Base-by-base conservation (phyloP, 2,329 filamentous ascomycete genomes). In the Cordyceps tenuipes region DNA sequence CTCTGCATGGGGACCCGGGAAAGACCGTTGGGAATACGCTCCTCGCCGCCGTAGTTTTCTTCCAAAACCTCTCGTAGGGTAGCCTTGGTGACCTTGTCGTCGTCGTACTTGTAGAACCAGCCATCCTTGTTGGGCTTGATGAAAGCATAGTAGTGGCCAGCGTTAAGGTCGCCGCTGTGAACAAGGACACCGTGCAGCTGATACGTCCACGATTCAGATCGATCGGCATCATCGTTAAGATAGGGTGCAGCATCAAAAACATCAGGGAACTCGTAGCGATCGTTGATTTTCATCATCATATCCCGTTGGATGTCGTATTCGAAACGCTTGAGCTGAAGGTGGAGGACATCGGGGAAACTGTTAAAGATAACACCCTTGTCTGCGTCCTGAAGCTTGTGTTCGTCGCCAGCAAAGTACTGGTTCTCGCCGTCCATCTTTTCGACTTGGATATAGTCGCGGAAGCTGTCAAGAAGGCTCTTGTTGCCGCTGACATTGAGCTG, bases 231-330 rank as follows among this genome's bases (percentile, higher is more conserved):
- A 26, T 91, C 87, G 13, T 91, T 88, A 21, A 99, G 83, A 70
- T 94, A 99, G 0, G 91, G 91, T 0, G 89, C 80, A 7, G 92
- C 90, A 69, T 96, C 90, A 68, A 91, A 91, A 60, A 83, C 76
- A 62, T 95, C 90, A 1, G 90, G 91, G 65, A 94, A 96, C 68
- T 95, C 91, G 75, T 94, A 93, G 61, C 90, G 86, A 67, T 95
- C 91, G 68, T 96, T 95, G 71, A 99, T 91, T 76, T 99, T 99
- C 88, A 96, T 97, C 90, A 97, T 97, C 64, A 91, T 91, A 70
- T 97, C 93, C 67, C 90, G 86, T 66, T 96, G 88, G 68, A 97
- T 89, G 74, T 99, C 94, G 75, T 99, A 99, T 72, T 99, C 91
- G 73, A 99, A 99, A 57, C 94, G 88, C 76, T 97, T 97, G 62